Evolutionary conservation across 106 monocot species (phyloP), one percentile per base, ranked within the genome.

Genomic region (Phalaenopsis aphrodite): DNA sequence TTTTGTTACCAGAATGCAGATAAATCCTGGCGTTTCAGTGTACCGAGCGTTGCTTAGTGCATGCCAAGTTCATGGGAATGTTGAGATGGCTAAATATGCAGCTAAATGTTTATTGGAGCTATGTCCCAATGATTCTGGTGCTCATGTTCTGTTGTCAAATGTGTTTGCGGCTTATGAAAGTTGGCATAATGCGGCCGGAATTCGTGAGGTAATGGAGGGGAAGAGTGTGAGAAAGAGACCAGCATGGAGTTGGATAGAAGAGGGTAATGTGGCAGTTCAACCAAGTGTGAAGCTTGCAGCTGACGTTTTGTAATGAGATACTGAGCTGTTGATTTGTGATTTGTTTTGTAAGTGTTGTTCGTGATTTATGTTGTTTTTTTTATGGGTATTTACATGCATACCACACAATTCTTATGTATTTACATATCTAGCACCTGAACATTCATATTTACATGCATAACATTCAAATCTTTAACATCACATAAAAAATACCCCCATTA

Each of bases 31-130:
- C 2, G 43, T 84, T 76, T 85, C 83, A 0, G 79, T 93, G 9
- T 93, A 88, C 45, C 80, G 83, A 48, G 81, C 93, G 41, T 79
- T 90, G 30, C 78, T 93, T 5, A 85, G 88, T 75, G 82, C 85
- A 38, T 92, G 87, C 65, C 79, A 83, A 57, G 72, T 81, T 79
- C 87, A 88, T 46, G 89, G 84, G 16, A 75, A 83, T 36, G 56
- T 84, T 11, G 84, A 88, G 61, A 83, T 84, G 17, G 92, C 89
- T 21, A 81, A 72, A 41, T 81, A 76, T 16, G 84, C 83, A 5
- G 87, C 89, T 0, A 77, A 79, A 38, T 0, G 72, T 24, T 82
- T 88, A 21, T 41, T 84, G 41, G 72, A 85, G 47, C 85, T 87
- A n/a, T 78, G 77, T 48, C 88, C 88, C 18, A 17, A 79, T 79